Conservation (phyloP, 805 yeast species). For the Saccharomyces cerevisiae region DNA sequence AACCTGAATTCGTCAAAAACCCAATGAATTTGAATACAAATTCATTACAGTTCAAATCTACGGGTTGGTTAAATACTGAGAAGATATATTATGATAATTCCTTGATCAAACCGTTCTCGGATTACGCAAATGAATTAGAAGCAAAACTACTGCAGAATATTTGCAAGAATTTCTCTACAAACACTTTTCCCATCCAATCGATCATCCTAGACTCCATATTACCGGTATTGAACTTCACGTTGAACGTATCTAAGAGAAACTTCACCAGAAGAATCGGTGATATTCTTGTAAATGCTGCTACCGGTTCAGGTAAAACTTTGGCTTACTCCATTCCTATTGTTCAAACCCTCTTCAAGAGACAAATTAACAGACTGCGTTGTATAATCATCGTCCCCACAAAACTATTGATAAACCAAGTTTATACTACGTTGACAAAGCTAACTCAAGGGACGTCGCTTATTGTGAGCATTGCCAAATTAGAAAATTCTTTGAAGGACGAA, state of each 20-base stretch:
- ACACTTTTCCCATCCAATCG: conserved; percentile 30
- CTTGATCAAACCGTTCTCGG: conserved; percentile 20
- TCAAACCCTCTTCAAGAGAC: conserved; percentile 52
- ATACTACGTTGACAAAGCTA: conserved; percentile 49
- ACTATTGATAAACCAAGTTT: conserved; percentile 78
- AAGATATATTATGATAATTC: conserved; percentile 24
- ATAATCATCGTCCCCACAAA: conserved; percentile 83
- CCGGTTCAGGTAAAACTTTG: conserved; percentile 93
- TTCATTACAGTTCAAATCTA: conserved; percentile 32
- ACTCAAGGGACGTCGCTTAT: conserved; percentile 57
- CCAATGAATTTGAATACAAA: conserved; percentile 21
- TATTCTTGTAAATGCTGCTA: conserved; percentile 81
- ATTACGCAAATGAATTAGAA: conserved; percentile 13
- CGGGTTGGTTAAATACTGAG: conserved; percentile 26
- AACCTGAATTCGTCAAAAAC: conserved; percentile 42
- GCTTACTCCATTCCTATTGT: conserved; percentile 82
- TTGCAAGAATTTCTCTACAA: conserved; percentile 16
- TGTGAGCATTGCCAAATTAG: conserved; percentile 47
- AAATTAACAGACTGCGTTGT: conserved; percentile 67
- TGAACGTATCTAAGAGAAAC: conserved; percentile 25
- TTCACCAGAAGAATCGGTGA: conserved; percentile 61
- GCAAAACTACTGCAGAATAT: conserved; percentile 31
- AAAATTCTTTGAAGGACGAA: conserved; percentile 58
- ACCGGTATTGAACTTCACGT: conserved; percentile 20
- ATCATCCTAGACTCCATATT: conserved; percentile 21